Evolutionary conservation across 192 early-diverging fungal genomes (phyloP), one percentile per base, ranked within the genome.

Genomic region (Backusella psychrophila): DNA sequence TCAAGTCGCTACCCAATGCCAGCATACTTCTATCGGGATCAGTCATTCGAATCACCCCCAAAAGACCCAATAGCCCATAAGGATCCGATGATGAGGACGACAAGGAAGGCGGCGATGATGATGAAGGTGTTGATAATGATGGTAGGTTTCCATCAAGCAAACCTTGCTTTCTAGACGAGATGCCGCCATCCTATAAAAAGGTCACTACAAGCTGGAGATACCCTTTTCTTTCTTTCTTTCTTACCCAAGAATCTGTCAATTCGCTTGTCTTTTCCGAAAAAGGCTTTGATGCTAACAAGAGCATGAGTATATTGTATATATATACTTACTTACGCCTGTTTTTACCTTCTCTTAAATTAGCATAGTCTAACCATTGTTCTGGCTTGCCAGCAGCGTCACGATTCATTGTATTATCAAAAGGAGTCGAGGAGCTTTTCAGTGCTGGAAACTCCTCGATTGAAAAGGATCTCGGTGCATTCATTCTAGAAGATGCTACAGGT

Each of bases 1-100:
- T 94, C 68, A 97, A 85, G 83, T 99, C 96, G 78, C 89, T 89
- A 1, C 96, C 98, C n/a, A 96, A 89, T 34, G 94, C 92, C 74
- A 97, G 86, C 83, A 93, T 93, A 36, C 90, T 93, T 49, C 85
- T 81, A 81, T 94, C 93, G 31, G 89, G 90, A 82, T 94, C 91
- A 9, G 89, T 87, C 87, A 92, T 89, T 35, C 93, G 87, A 69
- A 97, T 92, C 42, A 95, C 89, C 59, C 91, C 91, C 71, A 98
- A 83, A 65, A 99, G 86, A n/a, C 96, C 96, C 46, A 94, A 84
- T 75, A 99, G 86, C 3, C 94, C 95, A 79, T 89, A 95, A 56
- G 89, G 88, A 81, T 97, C 92, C 36, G 81, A 63, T 11, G 56
- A 59, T 26, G 66, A 56, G 38, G 31, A 41, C 36, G 33, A 12